These are phyloP conservation scores for Papilionanthe hybrid DNA, from an alignment of 116 monocot genomes.

Conservation along the genomic window DNA sequence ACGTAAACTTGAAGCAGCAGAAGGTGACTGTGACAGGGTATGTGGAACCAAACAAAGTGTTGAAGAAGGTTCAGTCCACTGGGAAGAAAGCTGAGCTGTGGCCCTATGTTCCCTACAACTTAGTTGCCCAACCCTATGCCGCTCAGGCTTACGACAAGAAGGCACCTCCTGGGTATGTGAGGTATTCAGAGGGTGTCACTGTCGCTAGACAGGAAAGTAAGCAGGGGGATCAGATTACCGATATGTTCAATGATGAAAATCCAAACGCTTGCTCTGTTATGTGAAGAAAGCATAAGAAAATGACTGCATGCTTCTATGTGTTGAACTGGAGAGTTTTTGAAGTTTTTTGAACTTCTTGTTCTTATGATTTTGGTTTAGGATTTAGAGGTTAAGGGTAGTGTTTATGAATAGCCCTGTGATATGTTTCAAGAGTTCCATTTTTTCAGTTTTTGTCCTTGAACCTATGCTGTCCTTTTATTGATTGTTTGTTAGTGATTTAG, in stretches of 20 bases:
- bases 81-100: slow-evolving; percentile 69
- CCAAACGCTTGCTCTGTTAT: slow-evolving; percentile 50
- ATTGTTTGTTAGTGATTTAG: too few relatives aligned
- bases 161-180: slow-evolving; percentile 34
- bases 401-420: too few relatives aligned
- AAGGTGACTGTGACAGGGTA: slow-evolving; percentile 55
- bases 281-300: slow-evolving; percentile 15
- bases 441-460: too few relatives aligned
- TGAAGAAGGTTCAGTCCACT: slow-evolving; percentile 49
- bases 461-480: too few relatives aligned
- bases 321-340: too few relatives aligned
- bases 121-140: slow-evolving; percentile 25
- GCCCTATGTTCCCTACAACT: slow-evolving; percentile 56
- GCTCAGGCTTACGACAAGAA: slow-evolving; percentile 30
- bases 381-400: too few relatives aligned
- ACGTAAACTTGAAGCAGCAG: slow-evolving; percentile 56
- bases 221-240: slow-evolving; percentile 35
- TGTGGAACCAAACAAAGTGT: slow-evolving; percentile 56
- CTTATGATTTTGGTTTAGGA: too few relatives aligned
- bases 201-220: neutral
- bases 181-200: slow-evolving; percentile 13
- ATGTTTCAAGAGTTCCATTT: too few relatives aligned
- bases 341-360: too few relatives aligned
- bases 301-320: neutral
- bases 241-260: slow-evolving; percentile 50